Conservation (phyloP, 2,329 filamentous ascomycete species). For the Colletotrichum sp. region DNA sequence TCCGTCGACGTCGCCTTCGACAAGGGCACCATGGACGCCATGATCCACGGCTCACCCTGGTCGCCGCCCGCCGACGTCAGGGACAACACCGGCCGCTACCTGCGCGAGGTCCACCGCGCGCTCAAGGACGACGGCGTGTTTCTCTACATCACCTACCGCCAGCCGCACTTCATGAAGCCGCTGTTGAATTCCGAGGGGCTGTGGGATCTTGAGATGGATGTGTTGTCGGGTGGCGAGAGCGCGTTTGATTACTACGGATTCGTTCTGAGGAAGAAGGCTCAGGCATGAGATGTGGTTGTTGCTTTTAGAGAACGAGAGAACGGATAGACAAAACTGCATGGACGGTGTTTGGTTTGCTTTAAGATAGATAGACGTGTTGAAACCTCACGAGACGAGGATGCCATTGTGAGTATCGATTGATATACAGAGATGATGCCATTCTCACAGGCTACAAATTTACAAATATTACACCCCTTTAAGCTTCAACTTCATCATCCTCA, state of each 20-base stretch:
- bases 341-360: background rate
- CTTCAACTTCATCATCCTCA: background rate
- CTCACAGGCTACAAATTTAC: background rate
- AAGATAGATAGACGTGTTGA: background rate
- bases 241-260: conserved; percentile 56
- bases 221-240: conserved; percentile 39
- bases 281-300: background rate
- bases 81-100: conserved; percentile 51
- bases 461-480: background rate
- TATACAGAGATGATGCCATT: accelerated
- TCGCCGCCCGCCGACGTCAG: conserved; percentile 53
- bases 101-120: conserved; percentile 54
- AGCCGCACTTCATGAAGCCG: conserved; percentile 58
- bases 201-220: conserved; percentile 50
- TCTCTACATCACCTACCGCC: conserved; percentile 58
- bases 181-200: conserved; percentile 42
- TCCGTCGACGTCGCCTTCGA: conserved; percentile 62
- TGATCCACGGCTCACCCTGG: conserved; percentile 60
- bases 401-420: accelerated
- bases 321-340: background rate
- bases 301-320: accelerated
- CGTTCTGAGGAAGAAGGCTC: conserved; percentile 36
- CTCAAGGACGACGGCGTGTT: conserved; percentile 53
- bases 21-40: conserved; percentile 60
- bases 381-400: accelerated